These are phyloP conservation scores for Apium graveolens DNA, from an alignment of 129 eudicot species.

Conservation along the genomic window DNA sequence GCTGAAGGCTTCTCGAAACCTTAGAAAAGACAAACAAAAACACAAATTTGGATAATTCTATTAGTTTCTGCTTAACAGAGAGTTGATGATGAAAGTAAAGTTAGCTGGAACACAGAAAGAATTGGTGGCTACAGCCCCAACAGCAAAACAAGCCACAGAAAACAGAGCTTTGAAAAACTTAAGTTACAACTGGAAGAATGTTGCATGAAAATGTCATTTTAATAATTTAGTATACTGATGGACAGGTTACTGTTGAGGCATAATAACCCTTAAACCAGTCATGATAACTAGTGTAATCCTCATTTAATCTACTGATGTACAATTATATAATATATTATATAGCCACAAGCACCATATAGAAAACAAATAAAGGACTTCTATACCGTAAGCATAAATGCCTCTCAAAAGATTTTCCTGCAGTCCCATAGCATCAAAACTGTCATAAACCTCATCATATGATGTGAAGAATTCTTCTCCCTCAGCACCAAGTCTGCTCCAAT, in stretches of 20 bases:
- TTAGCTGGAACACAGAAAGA: conserved; percentile 13
- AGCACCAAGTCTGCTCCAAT: conserved; percentile 12
- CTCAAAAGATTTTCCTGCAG: conserved; percentile 21
- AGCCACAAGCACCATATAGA: not conserved
- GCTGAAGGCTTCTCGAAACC: conserved; percentile 34
- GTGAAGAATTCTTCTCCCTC: conserved; percentile 12
- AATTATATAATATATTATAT: not conserved
- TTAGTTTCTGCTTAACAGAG: not conserved
- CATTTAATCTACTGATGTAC: not conserved
- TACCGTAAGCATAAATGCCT: conserved; percentile 22
- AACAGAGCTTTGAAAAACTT: not conserved
- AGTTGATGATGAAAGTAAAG: conserved; percentile 11
- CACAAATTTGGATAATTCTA: not conserved
- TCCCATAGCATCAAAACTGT: conserved; percentile 22
- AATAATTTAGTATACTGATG: not conserved
- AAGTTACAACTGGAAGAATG: not conserved
- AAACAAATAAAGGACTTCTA: not conserved
- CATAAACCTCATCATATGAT: conserved; percentile 23
- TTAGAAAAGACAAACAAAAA: not conserved
- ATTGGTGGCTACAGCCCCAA: conserved; percentile 1
- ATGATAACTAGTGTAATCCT: not conserved
- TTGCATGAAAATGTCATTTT: not conserved
- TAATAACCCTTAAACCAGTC: not conserved
- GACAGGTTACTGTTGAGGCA: not conserved
- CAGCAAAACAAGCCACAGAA: not conserved